Base-by-base conservation (phyloP, 208 protist genomes). In the Phytomonas sp. region DNA sequence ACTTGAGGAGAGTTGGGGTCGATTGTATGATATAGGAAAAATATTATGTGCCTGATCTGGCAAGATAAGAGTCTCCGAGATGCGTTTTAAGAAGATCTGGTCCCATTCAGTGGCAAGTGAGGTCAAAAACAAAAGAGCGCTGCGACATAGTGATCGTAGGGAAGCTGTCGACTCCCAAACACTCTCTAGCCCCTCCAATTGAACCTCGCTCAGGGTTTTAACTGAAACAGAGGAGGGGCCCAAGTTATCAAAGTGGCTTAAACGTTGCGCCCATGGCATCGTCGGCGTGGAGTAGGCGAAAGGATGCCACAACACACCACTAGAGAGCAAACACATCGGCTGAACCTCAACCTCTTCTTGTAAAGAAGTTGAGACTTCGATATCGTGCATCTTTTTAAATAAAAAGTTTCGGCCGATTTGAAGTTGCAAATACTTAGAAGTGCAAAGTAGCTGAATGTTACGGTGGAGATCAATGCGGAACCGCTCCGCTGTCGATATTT, bases 401-500 rank as follows among this genome's bases (percentile, higher is more conserved):
- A 84, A 69, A 65, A 81, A 91, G 36, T 87, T 64, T n/a, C 80
- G 79, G 2, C 88, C 88, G 11, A 94, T 72, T 0, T 72, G 77
- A 29, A 75, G 65, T 29, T 66, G 67, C 23, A 88, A 73, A 62
- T 82, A 77, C 4, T 62, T 62, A 4, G 79, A 84, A 45, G 76
- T 67, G 66, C 75, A 79, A 40, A 94, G 82, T 26, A 88, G 62
- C 49, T 81, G 75, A 30, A 87, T 76, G 26, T 74, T 76, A 64
- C 87, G 83, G 29, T 75, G 77, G n/a, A 91, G 60, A 7, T 65
- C 63, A 37, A 91, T 80, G 65, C 88, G 83, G 63, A 87, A 83
- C 31, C 77, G 63, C 75, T 92, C 87, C 11, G 77, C 78, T 19
- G 66, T 68, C 10, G 70, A 77, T 31, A 75, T 62, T 66, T 14